These are phyloP conservation scores for Penicillium atrosanguineum DNA, from an alignment of 495 filamentous ascomycete species.

Conservation along the genomic window DNA sequence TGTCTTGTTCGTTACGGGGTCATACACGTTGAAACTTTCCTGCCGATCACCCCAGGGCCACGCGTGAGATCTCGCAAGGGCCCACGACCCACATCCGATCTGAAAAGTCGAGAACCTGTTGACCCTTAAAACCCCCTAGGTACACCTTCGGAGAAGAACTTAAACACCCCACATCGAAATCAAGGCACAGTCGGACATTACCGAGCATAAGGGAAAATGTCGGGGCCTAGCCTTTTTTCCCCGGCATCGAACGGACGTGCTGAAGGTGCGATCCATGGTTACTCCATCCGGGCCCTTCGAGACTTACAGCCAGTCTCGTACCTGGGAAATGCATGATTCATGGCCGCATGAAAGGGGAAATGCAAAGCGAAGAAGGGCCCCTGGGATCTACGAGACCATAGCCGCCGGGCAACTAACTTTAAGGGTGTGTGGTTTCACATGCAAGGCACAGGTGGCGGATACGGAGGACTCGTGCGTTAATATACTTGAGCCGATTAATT, in stretches of 20 bases:
- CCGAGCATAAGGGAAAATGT: background rate
- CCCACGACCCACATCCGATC: background rate
- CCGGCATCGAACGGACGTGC: background rate
- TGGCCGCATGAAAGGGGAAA: slow-evolving; percentile 2
- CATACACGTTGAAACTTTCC: no score
- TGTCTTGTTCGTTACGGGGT: no score
- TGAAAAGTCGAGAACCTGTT: background rate
- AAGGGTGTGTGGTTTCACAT: background rate
- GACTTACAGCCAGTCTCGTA: background rate
- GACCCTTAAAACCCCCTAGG: background rate
- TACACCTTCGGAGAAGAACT: background rate
- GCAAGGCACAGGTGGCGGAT: background rate
- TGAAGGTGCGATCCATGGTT: slow-evolving; percentile 1
- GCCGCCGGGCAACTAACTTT: background rate
- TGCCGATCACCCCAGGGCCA: background rate
- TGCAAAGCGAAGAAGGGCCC: background rate
- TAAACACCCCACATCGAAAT: background rate
- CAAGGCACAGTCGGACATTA: background rate
- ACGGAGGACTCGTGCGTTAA: background rate
- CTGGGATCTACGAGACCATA: background rate
- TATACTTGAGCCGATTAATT: background rate
- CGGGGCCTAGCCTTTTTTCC: background rate
- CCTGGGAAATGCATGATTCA: slow-evolving; percentile 7
- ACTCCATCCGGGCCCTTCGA: background rate
- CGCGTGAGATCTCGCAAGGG: background rate